Evolutionary conservation across 2,329 filamentous ascomycete species (phyloP).

Genomic region (Fonsecaea pugnacius): DNA sequence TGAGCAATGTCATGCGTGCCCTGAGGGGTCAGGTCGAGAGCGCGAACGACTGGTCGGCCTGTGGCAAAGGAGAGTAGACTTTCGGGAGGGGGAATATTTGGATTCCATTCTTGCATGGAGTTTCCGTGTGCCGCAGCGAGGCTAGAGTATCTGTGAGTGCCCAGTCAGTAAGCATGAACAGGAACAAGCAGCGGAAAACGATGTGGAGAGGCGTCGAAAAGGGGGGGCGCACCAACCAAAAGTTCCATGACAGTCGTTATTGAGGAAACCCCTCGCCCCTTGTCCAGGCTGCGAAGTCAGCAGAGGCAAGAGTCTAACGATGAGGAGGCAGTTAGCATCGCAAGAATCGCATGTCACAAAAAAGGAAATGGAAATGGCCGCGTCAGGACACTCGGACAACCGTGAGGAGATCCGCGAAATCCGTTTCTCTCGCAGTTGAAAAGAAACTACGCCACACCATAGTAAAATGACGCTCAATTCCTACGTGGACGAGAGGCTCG

Average conservation of each 20-base stretch:
- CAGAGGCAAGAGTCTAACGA: background rate
- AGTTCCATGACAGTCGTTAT: background rate
- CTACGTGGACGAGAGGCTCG: background rate
- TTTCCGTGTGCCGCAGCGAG: background rate
- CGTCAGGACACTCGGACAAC: background rate
- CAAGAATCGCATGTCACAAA: background rate
- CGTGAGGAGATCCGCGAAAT: background rate
- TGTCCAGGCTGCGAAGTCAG: background rate
- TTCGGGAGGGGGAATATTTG: background rate
- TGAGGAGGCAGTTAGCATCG: background rate
- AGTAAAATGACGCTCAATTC: background rate
- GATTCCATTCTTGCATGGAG: background rate
- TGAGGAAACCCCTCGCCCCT: background rate
- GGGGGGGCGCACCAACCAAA: background rate
- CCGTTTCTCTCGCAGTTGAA: background rate
- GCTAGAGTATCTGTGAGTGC: slow-evolving; percentile 5
- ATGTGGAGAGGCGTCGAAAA: background rate
- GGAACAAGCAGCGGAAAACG: background rate
- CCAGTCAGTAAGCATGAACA: background rate
- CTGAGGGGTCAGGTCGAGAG: background rate
- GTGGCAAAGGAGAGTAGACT: background rate
- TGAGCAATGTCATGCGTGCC: slow-evolving; percentile 12
- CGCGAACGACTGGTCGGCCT: background rate
- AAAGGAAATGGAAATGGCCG: background rate
- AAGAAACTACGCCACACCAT: background rate